Percentiles rank a stretch among this genome's conserved stretches.
Evolutionary conservation across 192 early-diverging fungal genomes (phyloP).

Genomic region (Rhizoclosmatium sp.): DNA sequence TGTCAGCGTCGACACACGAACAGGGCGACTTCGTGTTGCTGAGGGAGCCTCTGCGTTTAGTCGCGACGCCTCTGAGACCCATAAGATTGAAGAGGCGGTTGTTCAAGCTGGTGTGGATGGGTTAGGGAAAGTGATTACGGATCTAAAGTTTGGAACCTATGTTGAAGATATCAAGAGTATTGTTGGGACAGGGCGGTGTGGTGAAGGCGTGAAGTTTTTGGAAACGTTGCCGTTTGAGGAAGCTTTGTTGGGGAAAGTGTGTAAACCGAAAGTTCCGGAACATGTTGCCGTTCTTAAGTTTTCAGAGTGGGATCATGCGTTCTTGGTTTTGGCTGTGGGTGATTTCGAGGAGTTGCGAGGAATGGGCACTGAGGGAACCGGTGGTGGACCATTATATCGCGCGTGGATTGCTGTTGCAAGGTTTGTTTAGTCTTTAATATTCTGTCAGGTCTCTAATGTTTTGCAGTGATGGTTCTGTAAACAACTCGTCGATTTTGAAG

Average conservation of each 20-base stretch:
- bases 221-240: constrained; percentile 14
- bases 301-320: constrained; percentile 2
- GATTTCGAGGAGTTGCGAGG: constrained; percentile 12
- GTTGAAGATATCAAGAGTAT: not conserved
- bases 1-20: constrained; percentile 2
- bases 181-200: not conserved
- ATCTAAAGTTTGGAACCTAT: constrained; percentile 7
- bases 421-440: constrained; percentile 12
- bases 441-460: not conserved
- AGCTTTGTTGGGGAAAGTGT: not conserved
- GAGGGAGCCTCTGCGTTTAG: not conserved
- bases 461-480: constrained; percentile 8
- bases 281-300: constrained; percentile 8
- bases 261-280: not conserved
- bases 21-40: not conserved
- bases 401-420: constrained; percentile 16
- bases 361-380: not conserved
- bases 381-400: constrained; percentile 1
- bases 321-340: constrained; percentile 14
- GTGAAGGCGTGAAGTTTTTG: not conserved
- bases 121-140: not conserved
- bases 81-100: not conserved
- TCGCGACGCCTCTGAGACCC: not conserved
- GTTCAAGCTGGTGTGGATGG: not conserved
- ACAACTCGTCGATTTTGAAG: not conserved